Conservation (phyloP, 352 stramenopile species). For the Globisporangium splendens region DNA sequence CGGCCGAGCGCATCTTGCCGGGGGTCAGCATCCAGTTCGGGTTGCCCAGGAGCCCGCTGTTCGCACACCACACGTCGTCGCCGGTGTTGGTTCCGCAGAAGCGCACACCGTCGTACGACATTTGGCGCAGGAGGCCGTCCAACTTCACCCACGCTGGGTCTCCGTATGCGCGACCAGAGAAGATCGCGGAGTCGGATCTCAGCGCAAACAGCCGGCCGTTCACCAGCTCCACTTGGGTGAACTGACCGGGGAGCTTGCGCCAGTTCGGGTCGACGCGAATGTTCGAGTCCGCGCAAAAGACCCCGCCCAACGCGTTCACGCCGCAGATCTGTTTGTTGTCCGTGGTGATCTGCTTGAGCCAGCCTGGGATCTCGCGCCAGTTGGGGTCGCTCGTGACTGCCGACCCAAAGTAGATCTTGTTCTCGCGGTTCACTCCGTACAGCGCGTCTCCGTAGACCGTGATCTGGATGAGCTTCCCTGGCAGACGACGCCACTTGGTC, state of each 20-base stretch:
- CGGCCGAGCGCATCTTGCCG: constrained; percentile 8
- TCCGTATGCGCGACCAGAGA: constrained; percentile 5
- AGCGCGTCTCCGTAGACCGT: constrained; percentile 25
- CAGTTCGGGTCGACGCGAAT: constrained; percentile 12
- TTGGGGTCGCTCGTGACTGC: constrained; percentile 1
- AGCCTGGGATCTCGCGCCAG: constrained; percentile 10
- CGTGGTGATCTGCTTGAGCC: constrained; percentile 23
- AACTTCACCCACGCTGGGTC: constrained; percentile 12
- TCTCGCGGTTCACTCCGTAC: constrained; percentile 15
- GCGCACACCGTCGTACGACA: constrained; percentile 18
- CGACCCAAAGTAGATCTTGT: constrained; percentile 12
- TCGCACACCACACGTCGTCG: constrained; percentile 14
- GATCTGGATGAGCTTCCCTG: constrained; percentile 20
- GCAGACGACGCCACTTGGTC: constrained; percentile 20
- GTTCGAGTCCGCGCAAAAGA: constrained; percentile 14
- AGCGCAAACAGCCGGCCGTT: constrained; percentile 15
- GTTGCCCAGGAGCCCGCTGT: not conserved
- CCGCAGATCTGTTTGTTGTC: constrained; percentile 23
- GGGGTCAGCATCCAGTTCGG: constrained; percentile 10
- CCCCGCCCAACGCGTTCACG: constrained; percentile 2
- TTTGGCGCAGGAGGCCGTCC: constrained; percentile 2
- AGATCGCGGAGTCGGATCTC: not conserved
- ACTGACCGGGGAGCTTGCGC: constrained; percentile 9
- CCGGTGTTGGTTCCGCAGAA: constrained; percentile 14
- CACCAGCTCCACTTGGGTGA: constrained; percentile 16